Evolutionary conservation across 192 early-diverging fungal genomes (phyloP).

Genomic region (Coemansia pectinata): DNA sequence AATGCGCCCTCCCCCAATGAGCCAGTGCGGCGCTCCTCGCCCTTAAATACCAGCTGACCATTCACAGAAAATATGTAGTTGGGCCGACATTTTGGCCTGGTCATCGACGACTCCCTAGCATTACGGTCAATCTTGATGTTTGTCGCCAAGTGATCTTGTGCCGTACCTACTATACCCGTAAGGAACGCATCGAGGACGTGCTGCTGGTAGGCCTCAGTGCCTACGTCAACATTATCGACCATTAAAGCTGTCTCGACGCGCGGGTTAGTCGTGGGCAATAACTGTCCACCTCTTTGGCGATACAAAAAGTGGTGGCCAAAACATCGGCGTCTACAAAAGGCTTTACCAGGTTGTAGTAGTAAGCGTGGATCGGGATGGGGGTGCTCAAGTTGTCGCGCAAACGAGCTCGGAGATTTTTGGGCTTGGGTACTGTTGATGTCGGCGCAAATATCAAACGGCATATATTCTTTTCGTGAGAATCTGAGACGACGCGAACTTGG

Average conservation of each 20-base stretch:
- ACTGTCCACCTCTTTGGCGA: constrained; percentile 43
- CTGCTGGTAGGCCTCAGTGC: constrained; percentile 50
- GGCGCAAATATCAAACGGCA: constrained; percentile 28
- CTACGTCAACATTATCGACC: constrained; percentile 15
- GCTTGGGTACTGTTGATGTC: constrained; percentile 10
- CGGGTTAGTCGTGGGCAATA: constrained; percentile 36
- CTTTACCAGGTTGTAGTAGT: constrained; percentile 17
- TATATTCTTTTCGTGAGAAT: constrained; percentile 22
- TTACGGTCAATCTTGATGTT: constrained; percentile 40
- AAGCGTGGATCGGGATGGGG: constrained; percentile 38
- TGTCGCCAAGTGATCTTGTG: constrained; percentile 23
- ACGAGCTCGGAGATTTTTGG: neutral
- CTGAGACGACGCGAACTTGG: neutral
- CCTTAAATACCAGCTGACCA: constrained; percentile 49
- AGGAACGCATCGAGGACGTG: constrained; percentile 41
- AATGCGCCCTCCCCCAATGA: neutral
- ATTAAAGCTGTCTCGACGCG: constrained; percentile 31
- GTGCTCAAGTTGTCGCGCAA: constrained; percentile 6
- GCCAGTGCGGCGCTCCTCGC: constrained; percentile 15
- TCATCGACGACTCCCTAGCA: constrained; percentile 36
- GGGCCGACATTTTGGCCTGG: constrained; percentile 21
- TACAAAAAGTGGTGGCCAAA: constrained; percentile 19
- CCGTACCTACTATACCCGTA: constrained; percentile 34
- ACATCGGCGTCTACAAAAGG: constrained; percentile 6
- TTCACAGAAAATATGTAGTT: constrained; percentile 41